Conservation (phyloP, 148 eudicot genomes). For the Dysphania ambrosioides region DNA sequence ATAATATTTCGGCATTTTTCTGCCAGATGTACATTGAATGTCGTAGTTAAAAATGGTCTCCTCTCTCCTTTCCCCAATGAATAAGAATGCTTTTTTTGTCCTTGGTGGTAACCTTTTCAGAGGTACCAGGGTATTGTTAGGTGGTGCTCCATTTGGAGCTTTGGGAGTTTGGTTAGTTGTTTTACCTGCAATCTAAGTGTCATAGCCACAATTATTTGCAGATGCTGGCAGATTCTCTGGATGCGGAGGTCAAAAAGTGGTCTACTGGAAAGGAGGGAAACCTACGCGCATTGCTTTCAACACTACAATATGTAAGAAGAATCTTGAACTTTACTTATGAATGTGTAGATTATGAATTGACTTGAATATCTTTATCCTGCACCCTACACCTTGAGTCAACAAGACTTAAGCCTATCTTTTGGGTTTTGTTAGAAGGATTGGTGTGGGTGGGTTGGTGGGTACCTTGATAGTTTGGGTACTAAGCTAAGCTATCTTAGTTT, state of each 20-base stretch:
- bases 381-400: no score
- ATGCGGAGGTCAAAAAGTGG: constrained; percentile 93
- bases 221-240: constrained; percentile 70
- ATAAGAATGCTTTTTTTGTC: not conserved
- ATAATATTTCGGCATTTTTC: not conserved
- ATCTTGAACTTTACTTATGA: not conserved
- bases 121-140: not conserved
- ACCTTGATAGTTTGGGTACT: no score
- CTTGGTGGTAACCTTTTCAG: not conserved
- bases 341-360: not conserved
- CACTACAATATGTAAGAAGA: constrained; percentile 82
- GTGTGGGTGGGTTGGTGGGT: not conserved
- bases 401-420: not conserved
- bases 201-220: constrained; percentile 40
- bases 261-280: constrained; percentile 90
- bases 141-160: not conserved
- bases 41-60: not conserved
- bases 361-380: not conserved
- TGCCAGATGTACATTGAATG: not conserved
- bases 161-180: not conserved
- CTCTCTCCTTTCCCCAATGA: no score
- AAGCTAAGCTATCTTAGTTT: not conserved
- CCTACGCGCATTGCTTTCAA: constrained; percentile 88
- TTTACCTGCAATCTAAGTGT: constrained; percentile 5
- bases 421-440: not conserved